phyloP scores from a whole-genome alignment of 108 stramenopile species.

The Seminavis robusta region DNA sequence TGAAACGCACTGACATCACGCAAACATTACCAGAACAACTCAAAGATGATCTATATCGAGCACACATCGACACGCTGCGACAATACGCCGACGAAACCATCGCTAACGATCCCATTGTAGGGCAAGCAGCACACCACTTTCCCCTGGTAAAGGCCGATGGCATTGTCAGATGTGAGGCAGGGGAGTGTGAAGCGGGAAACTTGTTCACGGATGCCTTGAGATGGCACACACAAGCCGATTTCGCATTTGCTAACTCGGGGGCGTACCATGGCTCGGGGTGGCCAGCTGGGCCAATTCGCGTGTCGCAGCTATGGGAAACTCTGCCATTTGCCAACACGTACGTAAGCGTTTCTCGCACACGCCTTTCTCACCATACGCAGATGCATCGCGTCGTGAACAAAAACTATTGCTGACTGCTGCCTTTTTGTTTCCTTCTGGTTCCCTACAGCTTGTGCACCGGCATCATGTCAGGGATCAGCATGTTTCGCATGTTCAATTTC shows the following conservation, averaged over 20 bases:
- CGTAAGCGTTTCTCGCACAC: too few species aligned
- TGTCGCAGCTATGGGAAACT: constrained; percentile 36
- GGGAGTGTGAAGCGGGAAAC: constrained; percentile 47
- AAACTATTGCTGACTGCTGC: too few species aligned
- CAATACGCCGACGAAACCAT: constrained; percentile 31
- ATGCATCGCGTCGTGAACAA: too few species aligned
- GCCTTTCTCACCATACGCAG: too few species aligned
- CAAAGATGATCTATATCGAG: constrained; percentile 31
- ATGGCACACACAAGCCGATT: constrained; percentile 39
- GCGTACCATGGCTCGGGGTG: constrained; percentile 44
- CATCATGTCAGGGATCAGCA: constrained; percentile 26
- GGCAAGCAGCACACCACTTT: constrained; percentile 24
- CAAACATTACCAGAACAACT: constrained; percentile 12
- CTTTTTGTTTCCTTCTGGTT: too few species aligned
- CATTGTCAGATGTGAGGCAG: constrained; percentile 33
- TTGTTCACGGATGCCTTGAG: constrained; percentile 47
- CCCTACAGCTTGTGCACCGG: constrained; percentile 43
- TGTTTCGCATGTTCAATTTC: constrained; percentile 44
- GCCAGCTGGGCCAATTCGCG: constrained; percentile 39
- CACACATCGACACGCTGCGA: constrained; percentile 14
- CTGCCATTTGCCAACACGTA: constrained; percentile 47
- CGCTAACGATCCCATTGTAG: constrained; percentile 42
- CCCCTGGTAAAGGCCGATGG: constrained; percentile 19
- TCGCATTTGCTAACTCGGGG: constrained; percentile 32
- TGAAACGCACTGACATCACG: neutral